phyloP scores from a whole-genome alignment of 2,329 filamentous ascomycete species.

The Lecanicillium sp. region DNA sequence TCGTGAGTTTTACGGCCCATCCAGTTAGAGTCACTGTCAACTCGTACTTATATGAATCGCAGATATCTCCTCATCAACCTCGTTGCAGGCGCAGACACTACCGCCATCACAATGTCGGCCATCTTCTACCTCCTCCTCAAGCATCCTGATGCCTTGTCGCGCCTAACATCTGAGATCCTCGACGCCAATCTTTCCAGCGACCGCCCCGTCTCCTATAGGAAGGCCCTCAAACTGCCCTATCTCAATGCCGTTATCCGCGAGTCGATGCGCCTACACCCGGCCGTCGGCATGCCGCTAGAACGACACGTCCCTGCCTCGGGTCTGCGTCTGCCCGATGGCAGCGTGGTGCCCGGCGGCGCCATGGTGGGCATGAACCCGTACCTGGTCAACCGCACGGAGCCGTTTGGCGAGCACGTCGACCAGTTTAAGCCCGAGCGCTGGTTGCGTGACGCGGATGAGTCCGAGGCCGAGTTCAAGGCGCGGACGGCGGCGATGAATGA shows the following conservation, averaged over 20 bases:
- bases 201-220: conserved; percentile 13
- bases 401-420: conserved; percentile 34
- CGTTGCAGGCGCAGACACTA: conserved; percentile 30
- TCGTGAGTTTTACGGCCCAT: too few relatives aligned
- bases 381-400: conserved; percentile 25
- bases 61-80: conserved; percentile 24
- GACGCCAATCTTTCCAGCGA: conserved; percentile 9
- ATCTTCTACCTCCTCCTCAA: conserved; percentile 30
- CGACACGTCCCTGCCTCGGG: conserved; percentile 35
- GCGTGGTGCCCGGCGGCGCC: conserved; percentile 18
- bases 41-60: too few relatives aligned
- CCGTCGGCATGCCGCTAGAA: conserved; percentile 35
- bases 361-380: conserved; percentile 28
- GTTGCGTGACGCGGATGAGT: conserved; percentile 27
- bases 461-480: conserved; percentile 20
- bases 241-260: conserved; percentile 41
- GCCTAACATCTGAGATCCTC: conserved; percentile 15
- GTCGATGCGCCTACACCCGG: conserved; percentile 38
- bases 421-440: conserved; percentile 38
- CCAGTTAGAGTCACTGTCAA: too few relatives aligned
- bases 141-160: conserved; percentile 18
- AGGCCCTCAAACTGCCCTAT: conserved; percentile 15
- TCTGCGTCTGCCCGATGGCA: conserved; percentile 23
- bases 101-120: conserved; percentile 24
- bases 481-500: conserved; percentile 27